Evolutionary conservation across 1,284 basidiomycete genomes (phyloP), one percentile per base, ranked within the genome.

Genomic region (Cutaneotrichosporon sp.): DNA sequence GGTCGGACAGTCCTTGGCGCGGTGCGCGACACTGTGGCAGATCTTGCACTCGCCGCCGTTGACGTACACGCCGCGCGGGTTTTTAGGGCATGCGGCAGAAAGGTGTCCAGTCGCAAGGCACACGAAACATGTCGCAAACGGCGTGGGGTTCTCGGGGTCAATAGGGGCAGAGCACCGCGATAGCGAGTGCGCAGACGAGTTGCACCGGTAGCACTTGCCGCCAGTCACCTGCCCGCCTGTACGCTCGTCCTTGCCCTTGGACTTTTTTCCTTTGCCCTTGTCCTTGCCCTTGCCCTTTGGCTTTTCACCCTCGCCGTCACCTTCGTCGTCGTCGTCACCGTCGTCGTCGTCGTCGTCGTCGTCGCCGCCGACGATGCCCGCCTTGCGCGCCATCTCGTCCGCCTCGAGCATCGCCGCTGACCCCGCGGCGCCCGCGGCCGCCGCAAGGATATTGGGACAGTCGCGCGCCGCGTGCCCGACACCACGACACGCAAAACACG

Each of bases 61-160:
- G 0, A 90, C 89, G 66, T 96, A 97, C 23, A 96, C 80, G 1
- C 92, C 91, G 56, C 83, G 85, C 54, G 81, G 80, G 66, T 96
- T 96, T 64, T 86, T 76, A 0, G 88, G 86, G 72, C 92, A 97
- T 17, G 81, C 77, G 0, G 85, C 84, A 0, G 88, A 87, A 1
- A 94, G 79, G 67, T 94, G 90, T 0, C 90, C 90, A 61, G 81
- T 83, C 4, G 79, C 80, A 2, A 82, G 83, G 68, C 92, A 97
- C 33, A 97, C 86, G 68, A 91, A 97, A 74, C 92, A 97, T 1
- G 86, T 89, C 0, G 92, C 92, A 66, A 83, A 91, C 0, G 92
- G 92, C 3, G 92, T 80, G 2, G 87, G 86, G 60, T 87, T 80
- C 14, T 69, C 66, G n/a, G 80, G 77, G 68, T 89, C 80, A 10